Evolutionary conservation across 306 rosid species (phyloP).

Genomic region (Prunus davidiana): DNA sequence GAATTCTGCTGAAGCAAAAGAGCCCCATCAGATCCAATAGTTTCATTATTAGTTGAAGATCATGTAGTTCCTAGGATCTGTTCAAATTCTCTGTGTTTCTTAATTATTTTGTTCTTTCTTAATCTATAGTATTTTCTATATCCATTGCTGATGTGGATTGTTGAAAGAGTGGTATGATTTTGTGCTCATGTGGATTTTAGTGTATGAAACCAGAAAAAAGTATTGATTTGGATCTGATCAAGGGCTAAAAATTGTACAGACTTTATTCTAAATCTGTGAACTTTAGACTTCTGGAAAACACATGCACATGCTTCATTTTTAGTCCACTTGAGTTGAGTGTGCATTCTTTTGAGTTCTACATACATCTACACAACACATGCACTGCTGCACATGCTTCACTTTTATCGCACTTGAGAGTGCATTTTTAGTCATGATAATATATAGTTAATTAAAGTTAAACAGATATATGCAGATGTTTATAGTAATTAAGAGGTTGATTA

Average conservation of each 20-base stretch:
- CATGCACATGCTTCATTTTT: slow-evolving; percentile 16
- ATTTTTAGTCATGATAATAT: neutral
- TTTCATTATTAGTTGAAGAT: slow-evolving; percentile 30
- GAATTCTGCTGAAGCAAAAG: slow-evolving; percentile 44
- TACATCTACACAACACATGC: slow-evolving; percentile 10
- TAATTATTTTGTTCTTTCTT: slow-evolving; percentile 5
- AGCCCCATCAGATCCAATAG: slow-evolving; percentile 34
- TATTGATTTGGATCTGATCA: slow-evolving; percentile 21
- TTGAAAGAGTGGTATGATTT: slow-evolving; percentile 13
- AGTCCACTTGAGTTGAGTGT: neutral
- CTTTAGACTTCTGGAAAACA: neutral
- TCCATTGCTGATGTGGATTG: neutral
- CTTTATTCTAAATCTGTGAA: neutral
- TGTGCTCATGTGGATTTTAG: neutral
- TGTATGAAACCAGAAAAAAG: neutral
- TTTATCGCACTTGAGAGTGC: neutral
- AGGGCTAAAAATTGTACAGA: neutral
- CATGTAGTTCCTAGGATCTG: neutral
- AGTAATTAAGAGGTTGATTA: neutral
- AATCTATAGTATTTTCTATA: neutral
- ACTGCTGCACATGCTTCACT: neutral
- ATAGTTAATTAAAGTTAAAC: neutral
- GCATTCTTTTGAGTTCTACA: neutral
- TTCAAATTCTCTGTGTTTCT: neutral
- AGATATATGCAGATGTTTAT: neutral